These are phyloP conservation scores for Ceriops decandra DNA, from an alignment of 345 rosid genomes.

Conservation along the genomic window DNA sequence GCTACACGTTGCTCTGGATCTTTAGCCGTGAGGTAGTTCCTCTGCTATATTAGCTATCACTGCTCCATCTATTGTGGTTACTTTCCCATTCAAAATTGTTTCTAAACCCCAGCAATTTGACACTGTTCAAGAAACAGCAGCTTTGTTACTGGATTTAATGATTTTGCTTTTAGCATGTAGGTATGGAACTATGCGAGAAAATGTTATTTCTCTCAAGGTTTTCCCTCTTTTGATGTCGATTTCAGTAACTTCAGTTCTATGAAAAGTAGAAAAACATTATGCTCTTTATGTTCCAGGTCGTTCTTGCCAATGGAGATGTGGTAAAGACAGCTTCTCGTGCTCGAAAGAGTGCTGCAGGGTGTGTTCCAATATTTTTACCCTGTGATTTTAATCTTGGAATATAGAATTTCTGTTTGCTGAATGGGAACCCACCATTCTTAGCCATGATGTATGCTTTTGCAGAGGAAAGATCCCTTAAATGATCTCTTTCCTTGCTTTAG, in stretches of 20 bases:
- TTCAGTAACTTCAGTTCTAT: background rate
- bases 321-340: slow-evolving; percentile 98
- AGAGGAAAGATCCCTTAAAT: no score
- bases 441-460: no score
- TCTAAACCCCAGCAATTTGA: background rate
- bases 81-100: background rate
- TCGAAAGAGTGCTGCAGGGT: slow-evolving; percentile 98
- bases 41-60: slow-evolving; percentile 14
- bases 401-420: background rate
- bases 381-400: background rate
- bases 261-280: slow-evolving; percentile 14
- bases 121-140: background rate
- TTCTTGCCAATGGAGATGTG: slow-evolving; percentile 84
- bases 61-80: slow-evolving; percentile 1
- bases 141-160: slow-evolving; percentile 34
- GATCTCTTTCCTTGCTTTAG: no score
- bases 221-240: slow-evolving; percentile 16
- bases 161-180: slow-evolving; percentile 61
- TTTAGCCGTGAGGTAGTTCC: slow-evolving; percentile 77
- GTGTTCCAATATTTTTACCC: slow-evolving; percentile 26
- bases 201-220: slow-evolving; percentile 91
- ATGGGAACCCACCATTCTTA: background rate
- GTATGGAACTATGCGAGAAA: slow-evolving; percentile 97
- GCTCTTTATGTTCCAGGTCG: slow-evolving; percentile 50
- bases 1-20: slow-evolving; percentile 98